Evolutionary conservation across 768 basidiomycete species (phyloP).

Genomic region (Tricholomella constricta): DNA sequence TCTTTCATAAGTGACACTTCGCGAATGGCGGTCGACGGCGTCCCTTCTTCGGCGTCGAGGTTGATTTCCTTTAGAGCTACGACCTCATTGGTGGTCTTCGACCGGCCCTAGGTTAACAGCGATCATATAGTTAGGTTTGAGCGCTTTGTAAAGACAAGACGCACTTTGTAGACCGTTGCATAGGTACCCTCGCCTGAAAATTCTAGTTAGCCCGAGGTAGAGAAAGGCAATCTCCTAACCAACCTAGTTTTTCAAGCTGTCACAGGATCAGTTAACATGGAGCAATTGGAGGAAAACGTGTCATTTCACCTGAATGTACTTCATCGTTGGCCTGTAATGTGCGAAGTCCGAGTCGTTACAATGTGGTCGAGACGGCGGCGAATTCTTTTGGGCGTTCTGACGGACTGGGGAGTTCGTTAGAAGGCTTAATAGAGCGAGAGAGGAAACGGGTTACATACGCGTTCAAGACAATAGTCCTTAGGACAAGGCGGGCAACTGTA

Average conservation of each 20-base stretch:
- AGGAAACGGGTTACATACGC: not conserved
- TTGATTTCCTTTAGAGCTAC: slow-evolving; percentile 99
- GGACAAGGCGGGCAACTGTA: not conserved
- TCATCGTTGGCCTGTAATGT: slow-evolving; percentile 31
- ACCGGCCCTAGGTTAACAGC: slow-evolving; percentile 67
- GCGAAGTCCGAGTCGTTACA: not conserved
- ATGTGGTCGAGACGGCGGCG: not conserved
- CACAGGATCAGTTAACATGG: not conserved
- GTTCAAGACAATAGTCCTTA: not conserved
- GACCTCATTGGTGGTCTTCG: slow-evolving; percentile 96
- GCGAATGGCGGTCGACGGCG: slow-evolving; percentile 96
- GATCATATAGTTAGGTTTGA: too few species aligned
- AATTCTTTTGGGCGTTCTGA: not conserved
- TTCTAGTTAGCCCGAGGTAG: slow-evolving; percentile 42
- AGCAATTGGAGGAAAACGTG: not conserved
- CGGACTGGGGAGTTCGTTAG: not conserved
- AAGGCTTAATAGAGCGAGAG: not conserved
- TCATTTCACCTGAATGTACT: slow-evolving; percentile 54
- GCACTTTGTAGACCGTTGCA: slow-evolving; percentile 95
- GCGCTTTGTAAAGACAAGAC: slow-evolving; percentile 5
- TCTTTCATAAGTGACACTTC: slow-evolving; percentile 99
- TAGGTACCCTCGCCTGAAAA: slow-evolving; percentile 89
- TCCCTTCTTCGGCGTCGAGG: slow-evolving; percentile 98
- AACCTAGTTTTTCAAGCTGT: slow-evolving; percentile 89
- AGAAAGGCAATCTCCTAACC: not conserved